phyloP scores from a whole-genome alignment of 768 basidiomycete species.

The Lactarius pseudohatsudake region DNA sequence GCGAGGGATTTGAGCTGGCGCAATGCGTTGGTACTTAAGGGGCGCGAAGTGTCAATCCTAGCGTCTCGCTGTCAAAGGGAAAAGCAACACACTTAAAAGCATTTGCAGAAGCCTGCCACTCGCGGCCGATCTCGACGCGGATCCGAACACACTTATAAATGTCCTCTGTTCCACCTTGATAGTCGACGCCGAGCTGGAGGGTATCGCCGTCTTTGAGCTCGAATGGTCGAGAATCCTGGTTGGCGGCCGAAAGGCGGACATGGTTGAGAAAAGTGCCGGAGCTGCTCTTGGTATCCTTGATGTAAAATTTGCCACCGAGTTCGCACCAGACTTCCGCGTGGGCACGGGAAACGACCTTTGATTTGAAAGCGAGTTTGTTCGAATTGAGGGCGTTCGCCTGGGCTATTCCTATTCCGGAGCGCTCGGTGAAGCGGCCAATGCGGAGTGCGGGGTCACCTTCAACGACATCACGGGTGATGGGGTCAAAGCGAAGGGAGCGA shows the following conservation, averaged over 20 bases:
- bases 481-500: conserved; percentile 87
- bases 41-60: neutral
- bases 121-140: conserved; percentile 81
- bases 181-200: conserved; percentile 93
- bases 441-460: conserved; percentile 70
- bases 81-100: conserved; percentile 75
- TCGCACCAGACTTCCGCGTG: conserved; percentile 96
- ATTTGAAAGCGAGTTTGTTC: conserved; percentile 91
- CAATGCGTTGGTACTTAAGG: conserved; percentile 62
- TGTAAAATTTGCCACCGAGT: conserved; percentile 67
- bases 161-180: conserved; percentile 95
- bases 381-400: conserved; percentile 68
- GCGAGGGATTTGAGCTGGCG: conserved; percentile 79
- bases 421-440: conserved; percentile 94
- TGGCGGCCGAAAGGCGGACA: conserved; percentile 80
- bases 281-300: conserved; percentile 86
- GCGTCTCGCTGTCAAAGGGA: conserved; percentile 17
- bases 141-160: conserved; percentile 98
- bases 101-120: conserved; percentile 88
- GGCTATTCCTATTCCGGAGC: conserved; percentile 62
- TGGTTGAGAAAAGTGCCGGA: conserved; percentile 97
- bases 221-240: conserved; percentile 72
- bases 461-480: conserved; percentile 82
- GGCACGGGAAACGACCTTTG: conserved; percentile 90
- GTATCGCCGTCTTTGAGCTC: conserved; percentile 91